Percentiles rank a stretch among this genome's conserved stretches.
These are phyloP conservation scores for Xylaria sp. DNA, from an alignment of 2,329 filamentous ascomycete genomes.

Conservation along the genomic window DNA sequence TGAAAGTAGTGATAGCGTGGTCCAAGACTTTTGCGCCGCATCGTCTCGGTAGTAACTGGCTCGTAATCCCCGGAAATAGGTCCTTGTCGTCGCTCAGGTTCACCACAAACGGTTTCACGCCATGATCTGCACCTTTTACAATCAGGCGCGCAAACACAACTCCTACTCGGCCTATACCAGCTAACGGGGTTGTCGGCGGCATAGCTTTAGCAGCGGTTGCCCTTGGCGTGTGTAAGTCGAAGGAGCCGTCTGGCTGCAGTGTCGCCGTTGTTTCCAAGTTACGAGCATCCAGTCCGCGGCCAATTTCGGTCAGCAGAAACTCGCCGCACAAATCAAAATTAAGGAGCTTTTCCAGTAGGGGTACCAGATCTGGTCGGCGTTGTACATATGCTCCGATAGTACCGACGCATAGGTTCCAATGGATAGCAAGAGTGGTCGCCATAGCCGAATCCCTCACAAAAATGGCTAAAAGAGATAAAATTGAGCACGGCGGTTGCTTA, in stretches of 20 bases:
- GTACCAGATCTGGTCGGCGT: conserved; percentile 38
- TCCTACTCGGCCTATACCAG: conserved; percentile 46
- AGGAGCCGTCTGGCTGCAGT: conserved; percentile 47
- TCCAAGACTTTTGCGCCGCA: conserved; percentile 48
- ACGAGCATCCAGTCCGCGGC: conserved; percentile 53
- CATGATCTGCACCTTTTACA: conserved; percentile 42
- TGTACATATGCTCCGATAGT: conserved; percentile 39
- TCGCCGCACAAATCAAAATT: conserved; percentile 47
- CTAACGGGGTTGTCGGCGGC: conserved; percentile 44
- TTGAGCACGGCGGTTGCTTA: not conserved
- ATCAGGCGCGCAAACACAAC: conserved; percentile 51
- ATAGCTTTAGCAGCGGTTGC: conserved; percentile 50
- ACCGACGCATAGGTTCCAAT: conserved; percentile 50
- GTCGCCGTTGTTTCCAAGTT: conserved; percentile 55
- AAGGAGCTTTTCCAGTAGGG: conserved; percentile 35
- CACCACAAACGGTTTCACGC: conserved; percentile 50
- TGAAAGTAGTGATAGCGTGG: conserved; percentile 51
- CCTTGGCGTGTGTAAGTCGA: conserved; percentile 46
- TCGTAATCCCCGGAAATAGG: conserved; percentile 48
- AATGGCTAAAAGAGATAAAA: conserved; percentile 18
- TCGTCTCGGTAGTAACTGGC: conserved; percentile 43
- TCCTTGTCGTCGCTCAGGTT: conserved; percentile 41
- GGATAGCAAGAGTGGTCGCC: conserved; percentile 45
- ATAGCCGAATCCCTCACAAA: conserved; percentile 39
- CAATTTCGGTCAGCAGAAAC: conserved; percentile 55